Evolutionary conservation across 768 basidiomycete species (phyloP).

Genomic region (Pleurotus giganteus): DNA sequence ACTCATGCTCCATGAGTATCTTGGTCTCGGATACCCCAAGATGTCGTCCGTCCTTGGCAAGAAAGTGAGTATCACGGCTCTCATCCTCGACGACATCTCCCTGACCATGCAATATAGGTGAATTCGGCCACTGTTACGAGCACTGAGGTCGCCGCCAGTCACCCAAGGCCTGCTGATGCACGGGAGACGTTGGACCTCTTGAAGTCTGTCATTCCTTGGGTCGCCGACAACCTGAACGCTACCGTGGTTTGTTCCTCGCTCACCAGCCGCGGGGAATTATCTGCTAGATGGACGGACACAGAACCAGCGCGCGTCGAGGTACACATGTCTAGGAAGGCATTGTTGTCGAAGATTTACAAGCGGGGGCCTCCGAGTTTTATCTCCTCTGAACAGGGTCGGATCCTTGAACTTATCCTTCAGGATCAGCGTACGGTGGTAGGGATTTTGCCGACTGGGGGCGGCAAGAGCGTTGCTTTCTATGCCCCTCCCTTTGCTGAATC

Average conservation of each 20-base stretch:
- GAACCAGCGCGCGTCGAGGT: not conserved
- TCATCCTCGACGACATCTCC: not conserved
- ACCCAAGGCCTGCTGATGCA: no score
- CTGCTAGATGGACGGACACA: no score
- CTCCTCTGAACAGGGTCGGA: slow-evolving; percentile 1
- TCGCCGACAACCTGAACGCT: no score
- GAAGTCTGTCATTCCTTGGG: no score
- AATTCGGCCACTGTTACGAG: not conserved
- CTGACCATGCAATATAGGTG: not conserved
- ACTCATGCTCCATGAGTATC: not conserved
- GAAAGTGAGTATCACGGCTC: not conserved
- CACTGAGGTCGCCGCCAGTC: no score
- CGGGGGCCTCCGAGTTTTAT: not conserved
- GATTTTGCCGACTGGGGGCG: slow-evolving; percentile 9
- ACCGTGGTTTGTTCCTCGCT: no score
- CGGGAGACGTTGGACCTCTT: no score
- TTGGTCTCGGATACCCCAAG: not conserved
- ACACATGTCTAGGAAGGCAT: not conserved
- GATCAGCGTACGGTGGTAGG: not conserved
- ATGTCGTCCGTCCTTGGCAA: not conserved
- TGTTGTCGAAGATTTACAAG: not conserved
- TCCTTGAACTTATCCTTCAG: not conserved
- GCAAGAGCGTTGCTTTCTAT: slow-evolving; percentile 10
- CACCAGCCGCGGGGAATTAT: no score
- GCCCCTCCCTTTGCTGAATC: not conserved